Percentiles rank a stretch among this genome's conserved stretches.
Evolutionary conservation across 2,329 filamentous ascomycete genomes (phyloP).

Genomic region (Sarocladiaceae sp.): DNA sequence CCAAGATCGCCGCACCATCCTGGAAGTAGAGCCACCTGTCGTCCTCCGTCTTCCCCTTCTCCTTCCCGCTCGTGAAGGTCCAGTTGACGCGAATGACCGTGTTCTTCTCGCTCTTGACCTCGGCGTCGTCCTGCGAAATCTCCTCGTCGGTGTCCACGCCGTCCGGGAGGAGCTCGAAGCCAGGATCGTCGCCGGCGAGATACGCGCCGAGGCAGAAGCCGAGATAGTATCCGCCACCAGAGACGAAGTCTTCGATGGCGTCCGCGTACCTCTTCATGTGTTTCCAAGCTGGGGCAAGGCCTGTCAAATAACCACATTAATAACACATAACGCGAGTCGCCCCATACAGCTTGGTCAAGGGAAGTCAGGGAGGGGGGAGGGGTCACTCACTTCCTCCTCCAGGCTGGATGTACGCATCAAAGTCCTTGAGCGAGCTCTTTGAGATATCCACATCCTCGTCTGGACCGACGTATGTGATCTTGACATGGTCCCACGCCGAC

Average conservation of each 20-base stretch:
- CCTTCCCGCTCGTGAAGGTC: constrained; percentile 15
- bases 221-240: constrained; percentile 18
- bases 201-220: constrained; percentile 23
- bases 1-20: constrained; percentile 17
- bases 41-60: constrained; percentile 12
- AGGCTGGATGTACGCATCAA: constrained; percentile 4
- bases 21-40: constrained; percentile 21
- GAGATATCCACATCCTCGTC: not conserved
- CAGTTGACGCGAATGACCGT: constrained; percentile 20
- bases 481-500: not conserved
- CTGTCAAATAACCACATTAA: constrained; percentile 10
- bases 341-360: too few relatives aligned
- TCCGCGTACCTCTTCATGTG: constrained; percentile 12
- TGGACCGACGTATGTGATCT: constrained; percentile 6
- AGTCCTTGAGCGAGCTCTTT: not conserved
- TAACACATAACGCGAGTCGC: too few relatives aligned
- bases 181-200: constrained; percentile 17
- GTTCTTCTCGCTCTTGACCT: constrained; percentile 15
- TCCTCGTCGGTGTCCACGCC: constrained; percentile 13
- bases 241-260: constrained; percentile 15
- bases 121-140: constrained; percentile 10
- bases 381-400: constrained; percentile 1
- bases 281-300: constrained; percentile 15
- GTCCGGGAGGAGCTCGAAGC: constrained; percentile 15
- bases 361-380: not conserved